These are phyloP conservation scores for Panus rudis DNA, from an alignment of 768 basidiomycete species.

Conservation along the genomic window DNA sequence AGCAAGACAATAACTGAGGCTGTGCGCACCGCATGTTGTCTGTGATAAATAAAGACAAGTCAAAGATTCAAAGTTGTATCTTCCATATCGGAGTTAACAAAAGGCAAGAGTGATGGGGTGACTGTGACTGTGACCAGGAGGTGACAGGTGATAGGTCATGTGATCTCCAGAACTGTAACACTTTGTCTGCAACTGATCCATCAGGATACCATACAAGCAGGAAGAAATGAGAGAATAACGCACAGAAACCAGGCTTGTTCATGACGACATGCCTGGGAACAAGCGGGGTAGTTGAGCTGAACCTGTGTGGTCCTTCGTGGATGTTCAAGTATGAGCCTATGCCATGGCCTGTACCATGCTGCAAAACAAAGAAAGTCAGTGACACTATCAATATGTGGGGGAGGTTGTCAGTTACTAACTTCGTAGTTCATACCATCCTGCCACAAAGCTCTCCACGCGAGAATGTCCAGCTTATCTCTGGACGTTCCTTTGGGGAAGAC, in stretches of 20 bases:
- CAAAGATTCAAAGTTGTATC: no score
- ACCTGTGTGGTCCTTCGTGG: slow-evolving; percentile 79
- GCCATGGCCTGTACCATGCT: slow-evolving; percentile 92
- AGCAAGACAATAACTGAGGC: no score
- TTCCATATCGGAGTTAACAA: no score
- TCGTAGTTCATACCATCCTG: slow-evolving; percentile 77
- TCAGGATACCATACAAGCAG: background rate
- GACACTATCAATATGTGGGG: background rate
- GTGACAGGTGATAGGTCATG: no score
- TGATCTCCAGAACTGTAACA: no score
- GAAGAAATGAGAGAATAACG: slow-evolving; percentile 24
- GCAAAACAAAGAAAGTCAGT: background rate
- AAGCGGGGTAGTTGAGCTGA: slow-evolving; percentile 62
- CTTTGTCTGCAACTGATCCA: slow-evolving; percentile 25
- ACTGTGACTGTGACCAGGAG: no score
- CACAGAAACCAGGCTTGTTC: slow-evolving; percentile 92
- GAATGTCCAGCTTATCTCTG: slow-evolving; percentile 75
- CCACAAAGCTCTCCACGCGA: slow-evolving; percentile 84
- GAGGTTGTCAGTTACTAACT: slow-evolving; percentile 38
- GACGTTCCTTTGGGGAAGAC: slow-evolving; percentile 89
- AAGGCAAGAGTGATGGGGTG: no score
- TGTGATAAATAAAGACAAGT: no score
- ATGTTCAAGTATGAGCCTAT: slow-evolving; percentile 83
- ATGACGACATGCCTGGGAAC: slow-evolving; percentile 83
- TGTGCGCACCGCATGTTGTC: no score